Evolutionary conservation across 2,329 filamentous ascomycete genomes (phyloP), one percentile per base, ranked within the genome.

Genomic region (Grosmannia huntii): DNA sequence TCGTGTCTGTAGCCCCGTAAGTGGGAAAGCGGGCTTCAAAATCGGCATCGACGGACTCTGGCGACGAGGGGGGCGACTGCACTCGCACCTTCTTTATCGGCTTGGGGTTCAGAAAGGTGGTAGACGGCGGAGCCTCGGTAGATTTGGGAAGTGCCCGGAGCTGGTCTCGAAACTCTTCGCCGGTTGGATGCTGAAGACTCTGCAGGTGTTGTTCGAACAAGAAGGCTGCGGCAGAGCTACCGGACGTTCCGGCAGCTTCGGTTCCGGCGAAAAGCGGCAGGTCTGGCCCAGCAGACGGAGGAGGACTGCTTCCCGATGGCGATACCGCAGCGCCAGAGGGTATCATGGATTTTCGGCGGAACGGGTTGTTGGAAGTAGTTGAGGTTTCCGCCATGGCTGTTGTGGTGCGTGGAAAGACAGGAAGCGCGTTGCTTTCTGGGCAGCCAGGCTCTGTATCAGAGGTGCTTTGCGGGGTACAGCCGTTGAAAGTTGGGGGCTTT

Each of bases 11-110:
- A 11, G 65, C 52, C 63, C 67, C 27, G 66, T 68, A 44, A 60
- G 65, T 60, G 60, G 71, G 60, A 63, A 69, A 62, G 60, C 68
- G 58, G 60, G 67, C 57, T 59, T 68, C 60, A 58, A 67, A 63
- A 19, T 66, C 65, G 60, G 66, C 65, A 3, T 69, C 70, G 66
- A 71, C 69, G 65, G 78, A 79, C 63, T 81, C 79, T 63, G 80
- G 78, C 14, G 78, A 79, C n/a, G 78, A 76, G 3, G 82, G 82
- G 56, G 83, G 83, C 49, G 82, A 84, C 66, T 84, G 77, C 10
- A 86, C 79, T 65, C 84, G 81, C 60, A 88, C 85, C 65, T 81
- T 86, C 71, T 87, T 86, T 60, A 80, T 75, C 46, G 81, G 74
- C 73, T 79, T 87, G 48, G 69, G 67, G 62, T 70, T 77, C 63